Evolutionary conservation across 2,329 filamentous ascomycete species (phyloP), one percentile per base, ranked within the genome.

Genomic region (Geoglossum cookeanum): DNA sequence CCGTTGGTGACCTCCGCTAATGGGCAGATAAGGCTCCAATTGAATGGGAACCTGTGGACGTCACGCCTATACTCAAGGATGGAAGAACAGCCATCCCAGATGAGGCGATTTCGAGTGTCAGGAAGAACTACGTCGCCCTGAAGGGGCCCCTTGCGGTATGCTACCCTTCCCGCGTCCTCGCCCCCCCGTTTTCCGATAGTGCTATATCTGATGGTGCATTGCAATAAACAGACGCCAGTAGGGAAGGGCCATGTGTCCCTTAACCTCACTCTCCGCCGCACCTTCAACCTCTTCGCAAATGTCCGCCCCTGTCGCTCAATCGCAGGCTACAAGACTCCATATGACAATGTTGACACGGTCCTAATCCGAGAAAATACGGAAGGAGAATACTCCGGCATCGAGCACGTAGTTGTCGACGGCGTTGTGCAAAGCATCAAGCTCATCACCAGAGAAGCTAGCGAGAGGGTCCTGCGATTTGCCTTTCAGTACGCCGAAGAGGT

Each of bases 281-380:
- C 94, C 62, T 98, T 98, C 78, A 98, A 98, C 79, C 89, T 98
- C 67, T 98, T 98, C 74, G 94, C 92, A 76, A 98, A 98, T 78
- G 80, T 98, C 67, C 90, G 94, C 68, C 92, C 94, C 61, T 98
- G 94, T 83, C 87, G 89, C 70, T 96, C 89, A 62, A 89, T 98
- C 65, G 87, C 86, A 63, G 92, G 92, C 68, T 98, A 85, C 85
- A 95, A 97, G 83, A 98, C 92, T 57, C 89, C 91, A 62, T 97
- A 97, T 78, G 91, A 97, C 72, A 81, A 86, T 67, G 92, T 98
- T 69, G 86, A 98, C 75, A 96, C 90, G 44, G 88, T 96, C 68
- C 78, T 98, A 69, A 97, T 98, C 75, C 87, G 92, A 74, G 92
- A 98, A 78, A 98, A 98, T 80, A 97, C 92, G 65, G 92, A 97